Base-by-base conservation (phyloP, 306 rosid genomes). In the Vigna reflexopilosa region DNA sequence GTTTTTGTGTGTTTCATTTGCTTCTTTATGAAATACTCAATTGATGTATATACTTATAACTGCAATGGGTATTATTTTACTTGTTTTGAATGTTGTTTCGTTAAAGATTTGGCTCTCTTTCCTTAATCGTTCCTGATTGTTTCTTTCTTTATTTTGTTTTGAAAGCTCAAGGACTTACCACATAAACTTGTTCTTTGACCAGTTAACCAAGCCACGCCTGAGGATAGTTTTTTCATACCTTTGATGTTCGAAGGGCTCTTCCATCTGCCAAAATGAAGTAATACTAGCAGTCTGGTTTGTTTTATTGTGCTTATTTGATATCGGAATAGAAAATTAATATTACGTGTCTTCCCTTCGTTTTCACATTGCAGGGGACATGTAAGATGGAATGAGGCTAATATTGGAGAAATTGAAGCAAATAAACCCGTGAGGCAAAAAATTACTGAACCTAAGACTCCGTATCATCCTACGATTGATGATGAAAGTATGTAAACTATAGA, bases 231-330 rank as follows among this genome's bases (percentile, higher is more conserved):
- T 30, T 32, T 72, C 77, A 67, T 75, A 79, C 81, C 54, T 68
- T 71, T 47, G 75, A 75, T 28, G 51, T 76, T 69, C 10, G n/a
- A 76, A 77, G 87, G 72, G 76, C 80, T 77, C 71, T 54, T 67
- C 84, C 67, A 81, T 73, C 73, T 72, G 15, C 81, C 77, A 77
- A 80, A 88, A 92, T 92, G 95, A 88, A 77, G 97, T 92, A 92
- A 82, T 79, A 73, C 45, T 40, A 55, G 30, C 61, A 61, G 15
- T 83, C 80, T 81, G 7, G 55, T 20, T 48, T 40, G 44, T 47
- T n/a, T 67, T 47, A 11, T 24, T 68, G 38, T 61, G 28, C 69
- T 76, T 75, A 6, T 12, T 30, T 83, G n/a, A 34, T 34, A 51
- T 56, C 16, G 9, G 63, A 62, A 50, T 36, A 69, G 61, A 66